These are phyloP conservation scores for Cajanus cajan DNA, from an alignment of 306 rosid species.

Conservation along the genomic window DNA sequence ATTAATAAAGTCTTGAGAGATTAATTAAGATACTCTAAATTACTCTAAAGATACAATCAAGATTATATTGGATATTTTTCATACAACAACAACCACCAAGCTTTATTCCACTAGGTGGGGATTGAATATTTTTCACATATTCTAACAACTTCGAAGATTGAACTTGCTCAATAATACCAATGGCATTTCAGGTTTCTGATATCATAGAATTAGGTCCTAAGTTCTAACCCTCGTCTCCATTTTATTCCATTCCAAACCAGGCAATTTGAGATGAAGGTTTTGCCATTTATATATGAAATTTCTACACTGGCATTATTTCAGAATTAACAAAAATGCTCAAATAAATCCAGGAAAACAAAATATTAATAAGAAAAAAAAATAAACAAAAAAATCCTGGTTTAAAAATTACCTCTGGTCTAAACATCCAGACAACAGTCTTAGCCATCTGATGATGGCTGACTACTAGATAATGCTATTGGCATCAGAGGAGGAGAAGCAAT, in stretches of 20 bases:
- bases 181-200: conserved; percentile 7
- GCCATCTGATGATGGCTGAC: conserved; percentile 42
- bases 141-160: not conserved
- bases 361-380: not conserved
- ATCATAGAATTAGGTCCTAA: not conserved
- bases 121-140: not conserved
- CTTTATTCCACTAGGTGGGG: not conserved
- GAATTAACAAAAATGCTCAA: not conserved
- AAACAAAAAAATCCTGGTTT: conserved; percentile 6
- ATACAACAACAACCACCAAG: not conserved
- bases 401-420: conserved; percentile 58
- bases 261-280: conserved; percentile 6
- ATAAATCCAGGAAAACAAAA: conserved; percentile 7
- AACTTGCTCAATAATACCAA: conserved; percentile 13
- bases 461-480: conserved; percentile 58
- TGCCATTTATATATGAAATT: conserved; percentile 2
- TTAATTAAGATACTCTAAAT: not conserved
- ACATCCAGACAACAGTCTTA: conserved; percentile 39
- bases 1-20: not conserved
- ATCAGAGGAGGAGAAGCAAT: conserved; percentile 67
- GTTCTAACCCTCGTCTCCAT: conserved; percentile 19
- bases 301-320: conserved; percentile 7
- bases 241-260: conserved; percentile 25
- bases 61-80: not conserved
- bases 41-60: not conserved